Evolutionary conservation across 495 filamentous ascomycete species (phyloP).

Genomic region (Hyaloscypha hepaticicola): DNA sequence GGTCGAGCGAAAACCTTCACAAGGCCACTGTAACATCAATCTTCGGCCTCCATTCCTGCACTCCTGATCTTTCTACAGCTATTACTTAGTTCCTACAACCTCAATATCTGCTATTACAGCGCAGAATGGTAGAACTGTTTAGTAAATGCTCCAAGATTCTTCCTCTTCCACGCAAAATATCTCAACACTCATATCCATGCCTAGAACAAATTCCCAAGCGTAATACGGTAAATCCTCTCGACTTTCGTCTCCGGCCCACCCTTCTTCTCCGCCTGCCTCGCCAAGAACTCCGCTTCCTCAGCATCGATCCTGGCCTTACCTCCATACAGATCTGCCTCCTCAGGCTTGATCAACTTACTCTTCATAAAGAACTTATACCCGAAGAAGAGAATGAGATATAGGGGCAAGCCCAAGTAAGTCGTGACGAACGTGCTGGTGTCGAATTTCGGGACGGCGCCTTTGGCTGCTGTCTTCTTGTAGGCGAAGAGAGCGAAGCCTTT

Average conservation of each 20-base stretch:
- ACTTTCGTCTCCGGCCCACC: conserved; percentile 28
- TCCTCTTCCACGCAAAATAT: background rate
- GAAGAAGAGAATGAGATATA: conserved; percentile 59
- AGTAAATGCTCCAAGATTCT: background rate
- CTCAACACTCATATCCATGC: background rate
- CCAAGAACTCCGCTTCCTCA: conserved; percentile 70
- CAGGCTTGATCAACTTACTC: conserved; percentile 52
- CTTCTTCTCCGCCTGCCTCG: conserved; percentile 47
- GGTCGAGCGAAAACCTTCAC: no score
- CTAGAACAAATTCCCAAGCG: conserved; percentile 22
- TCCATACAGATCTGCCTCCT: conserved; percentile 64
- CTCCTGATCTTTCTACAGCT: no score
- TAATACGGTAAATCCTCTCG: conserved; percentile 28
- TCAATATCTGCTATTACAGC: no score
- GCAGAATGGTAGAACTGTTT: no score
- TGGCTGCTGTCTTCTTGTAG: conserved; percentile 64
- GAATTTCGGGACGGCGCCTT: conserved; percentile 65
- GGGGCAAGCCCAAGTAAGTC: conserved; percentile 27
- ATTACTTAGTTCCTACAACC: no score
- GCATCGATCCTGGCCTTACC: conserved; percentile 74
- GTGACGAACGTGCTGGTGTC: conserved; percentile 28
- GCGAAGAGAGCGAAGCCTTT: conserved; percentile 79
- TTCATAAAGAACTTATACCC: conserved; percentile 65
- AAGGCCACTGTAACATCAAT: no score
- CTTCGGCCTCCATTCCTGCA: no score